Evolutionary conservation across 2,329 filamentous ascomycete genomes (phyloP), one percentile per base, ranked within the genome.

Genomic region (Ceratocystis destructans): DNA sequence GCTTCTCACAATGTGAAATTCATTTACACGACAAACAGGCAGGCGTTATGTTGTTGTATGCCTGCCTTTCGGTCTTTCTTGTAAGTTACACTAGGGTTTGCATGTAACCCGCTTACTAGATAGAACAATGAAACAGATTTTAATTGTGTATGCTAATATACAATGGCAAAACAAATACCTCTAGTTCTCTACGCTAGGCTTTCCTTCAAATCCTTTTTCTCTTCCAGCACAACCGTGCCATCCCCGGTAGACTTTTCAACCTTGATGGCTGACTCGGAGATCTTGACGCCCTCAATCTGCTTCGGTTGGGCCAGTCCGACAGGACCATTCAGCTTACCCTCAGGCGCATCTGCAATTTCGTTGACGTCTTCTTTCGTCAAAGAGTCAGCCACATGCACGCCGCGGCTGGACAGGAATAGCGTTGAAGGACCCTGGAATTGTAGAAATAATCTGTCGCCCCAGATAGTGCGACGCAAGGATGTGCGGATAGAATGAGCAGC

Each of bases 361-460:
- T 96, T 92, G 66, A 97, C 83, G 70, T 99, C 87, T 62, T 86
- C 83, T 33, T 82, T 80, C 3, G 87, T 89, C 70, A 99, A 79
- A 2, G 89, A 83, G 70, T 99, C 93, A 64, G 84, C 85, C 55
- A 96, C 78, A 17, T 88, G 82, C 25, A 89, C 84, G 15, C 87
- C 91, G n/a, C 93, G 85, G 64, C 90, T 95, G 69, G 96, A 95
- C 72, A 99, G 79, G 55, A 97, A 80, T 62, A 99, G 83, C 1
- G 89, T 96, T 5, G 83, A 84, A 1, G 94, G 94, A 0, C 94
- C 94, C 66, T 87, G 83, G 74, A 99, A 96, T 72, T 89, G 88
- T 41, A 99, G 79, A 76, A 97, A 97, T 31, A 97, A 79, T 76
- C 93, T 79, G 74, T 99, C 94, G 25, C 94, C 94, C 90, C 91